These are phyloP conservation scores for Amaranthus tricolor DNA, from an alignment of 179 eudicot genomes.

Conservation along the genomic window DNA sequence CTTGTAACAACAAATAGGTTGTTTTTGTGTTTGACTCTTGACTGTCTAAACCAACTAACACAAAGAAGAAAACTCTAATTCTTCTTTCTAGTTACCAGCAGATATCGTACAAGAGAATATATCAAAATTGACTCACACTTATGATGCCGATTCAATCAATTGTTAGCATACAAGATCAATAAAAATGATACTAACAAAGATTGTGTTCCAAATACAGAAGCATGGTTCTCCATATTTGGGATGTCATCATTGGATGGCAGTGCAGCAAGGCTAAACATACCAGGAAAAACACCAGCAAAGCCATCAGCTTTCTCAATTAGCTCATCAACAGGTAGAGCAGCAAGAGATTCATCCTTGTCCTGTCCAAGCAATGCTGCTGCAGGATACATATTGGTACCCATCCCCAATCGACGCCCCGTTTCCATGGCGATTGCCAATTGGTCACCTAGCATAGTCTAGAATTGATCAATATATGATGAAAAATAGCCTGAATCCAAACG, in stretches of 20 bases:
- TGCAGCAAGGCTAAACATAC: slow-evolving; percentile 30
- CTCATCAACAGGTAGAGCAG: slow-evolving; percentile 73
- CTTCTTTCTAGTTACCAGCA: not conserved
- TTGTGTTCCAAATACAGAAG: not conserved
- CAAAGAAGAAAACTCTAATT: no score
- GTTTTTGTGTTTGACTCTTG: no score
- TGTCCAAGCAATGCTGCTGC: slow-evolving; percentile 75
- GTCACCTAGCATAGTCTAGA: slow-evolving; percentile 46
- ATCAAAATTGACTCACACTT: not conserved
- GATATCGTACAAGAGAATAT: not conserved
- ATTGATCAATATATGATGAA: not conserved
- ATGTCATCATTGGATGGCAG: not conserved
- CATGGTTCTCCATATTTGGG: not conserved
- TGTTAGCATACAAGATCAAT: not conserved
- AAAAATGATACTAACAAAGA: not conserved
- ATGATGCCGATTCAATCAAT: not conserved
- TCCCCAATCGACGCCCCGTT: slow-evolving; percentile 84
- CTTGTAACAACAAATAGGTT: no score
- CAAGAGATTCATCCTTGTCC: slow-evolving; percentile 69
- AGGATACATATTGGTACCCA: slow-evolving; percentile 97
- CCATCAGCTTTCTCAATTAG: slow-evolving; percentile 93
- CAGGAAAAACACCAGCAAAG: slow-evolving; percentile 92
- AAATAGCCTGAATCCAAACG: not conserved
- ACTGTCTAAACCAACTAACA: no score
- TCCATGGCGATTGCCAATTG: slow-evolving; percentile 88